Conservation (phyloP, 768 basidiomycete genomes). For the Hericium erinaceus region DNA sequence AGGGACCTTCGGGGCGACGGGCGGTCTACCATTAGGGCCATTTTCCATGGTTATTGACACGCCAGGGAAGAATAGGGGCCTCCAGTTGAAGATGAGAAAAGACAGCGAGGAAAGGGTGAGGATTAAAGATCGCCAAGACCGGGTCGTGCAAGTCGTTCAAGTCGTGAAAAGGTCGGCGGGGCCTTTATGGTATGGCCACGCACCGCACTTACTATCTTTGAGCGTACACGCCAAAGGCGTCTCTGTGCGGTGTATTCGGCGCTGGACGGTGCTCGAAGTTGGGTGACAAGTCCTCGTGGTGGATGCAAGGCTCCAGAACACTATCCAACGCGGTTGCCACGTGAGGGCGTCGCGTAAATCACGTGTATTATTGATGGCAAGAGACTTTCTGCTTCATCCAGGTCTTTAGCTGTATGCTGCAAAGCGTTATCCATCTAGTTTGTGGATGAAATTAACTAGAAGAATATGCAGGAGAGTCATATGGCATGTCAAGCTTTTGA, state of each 20-base stretch:
- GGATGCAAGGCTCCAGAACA: not conserved
- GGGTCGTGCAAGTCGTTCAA: not conserved
- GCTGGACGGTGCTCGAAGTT: not conserved
- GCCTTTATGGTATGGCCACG: too few species aligned
- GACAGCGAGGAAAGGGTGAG: not conserved
- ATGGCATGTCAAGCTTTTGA: too few species aligned
- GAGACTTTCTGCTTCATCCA: not conserved
- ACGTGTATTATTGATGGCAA: not conserved
- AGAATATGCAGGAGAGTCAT: too few species aligned
- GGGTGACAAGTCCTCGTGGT: not conserved
- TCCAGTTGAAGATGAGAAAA: not conserved
- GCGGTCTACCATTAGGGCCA: not conserved
- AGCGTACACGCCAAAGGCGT: too few species aligned
- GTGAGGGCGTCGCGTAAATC: not conserved
- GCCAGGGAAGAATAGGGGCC: too few species aligned
- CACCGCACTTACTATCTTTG: too few species aligned
- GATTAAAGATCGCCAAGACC: not conserved
- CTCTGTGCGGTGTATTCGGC: not conserved
- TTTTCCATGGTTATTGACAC: too few species aligned
- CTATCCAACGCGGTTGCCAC: not conserved
- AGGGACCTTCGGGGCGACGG: not conserved
- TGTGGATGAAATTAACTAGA: too few species aligned
- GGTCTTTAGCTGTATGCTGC: too few species aligned
- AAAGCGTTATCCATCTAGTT: too few species aligned
- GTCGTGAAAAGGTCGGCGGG: too few species aligned